phyloP scores from a whole-genome alignment of 345 rosid species.

The Populus nigra region DNA sequence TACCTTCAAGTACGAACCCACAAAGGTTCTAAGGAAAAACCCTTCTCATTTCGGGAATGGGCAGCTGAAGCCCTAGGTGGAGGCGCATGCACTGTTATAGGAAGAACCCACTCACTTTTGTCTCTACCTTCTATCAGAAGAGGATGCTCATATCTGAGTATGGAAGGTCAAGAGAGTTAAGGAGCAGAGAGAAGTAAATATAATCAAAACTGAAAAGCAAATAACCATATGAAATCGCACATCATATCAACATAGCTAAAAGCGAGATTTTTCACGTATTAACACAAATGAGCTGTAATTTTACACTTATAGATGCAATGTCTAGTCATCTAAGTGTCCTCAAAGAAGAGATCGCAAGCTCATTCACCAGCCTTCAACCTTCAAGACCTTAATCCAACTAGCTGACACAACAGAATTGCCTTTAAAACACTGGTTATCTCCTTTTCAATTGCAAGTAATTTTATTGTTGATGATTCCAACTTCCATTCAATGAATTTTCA shows the following conservation, averaged over 20 bases:
- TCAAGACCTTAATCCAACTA: neutral
- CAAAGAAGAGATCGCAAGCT: neutral
- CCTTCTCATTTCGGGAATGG: conserved; percentile 55
- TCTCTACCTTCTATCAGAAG: conserved; percentile 77
- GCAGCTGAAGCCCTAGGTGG: conserved; percentile 55
- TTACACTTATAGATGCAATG: too few relatives aligned
- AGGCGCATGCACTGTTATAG: conserved; percentile 85
- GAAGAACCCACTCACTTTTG: conserved; percentile 91
- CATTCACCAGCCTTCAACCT: neutral
- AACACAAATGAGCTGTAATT: too few relatives aligned
- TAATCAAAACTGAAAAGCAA: neutral
- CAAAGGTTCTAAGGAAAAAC: conserved; percentile 63
- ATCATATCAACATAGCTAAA: too few relatives aligned
- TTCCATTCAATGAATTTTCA: neutral
- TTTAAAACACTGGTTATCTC: neutral
- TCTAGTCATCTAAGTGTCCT: too few relatives aligned
- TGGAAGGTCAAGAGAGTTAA: conserved; percentile 3
- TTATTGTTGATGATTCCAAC: neutral
- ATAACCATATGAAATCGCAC: too few relatives aligned
- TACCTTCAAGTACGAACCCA: conserved; percentile 60
- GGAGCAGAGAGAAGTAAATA: neutral
- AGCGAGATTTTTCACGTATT: too few relatives aligned
- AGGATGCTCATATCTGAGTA: conserved; percentile 83
- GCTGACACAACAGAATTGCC: neutral
- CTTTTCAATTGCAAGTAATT: neutral